Base-by-base conservation (phyloP, 176 grass and related monocot genomes). In the Eleusine indica region DNA sequence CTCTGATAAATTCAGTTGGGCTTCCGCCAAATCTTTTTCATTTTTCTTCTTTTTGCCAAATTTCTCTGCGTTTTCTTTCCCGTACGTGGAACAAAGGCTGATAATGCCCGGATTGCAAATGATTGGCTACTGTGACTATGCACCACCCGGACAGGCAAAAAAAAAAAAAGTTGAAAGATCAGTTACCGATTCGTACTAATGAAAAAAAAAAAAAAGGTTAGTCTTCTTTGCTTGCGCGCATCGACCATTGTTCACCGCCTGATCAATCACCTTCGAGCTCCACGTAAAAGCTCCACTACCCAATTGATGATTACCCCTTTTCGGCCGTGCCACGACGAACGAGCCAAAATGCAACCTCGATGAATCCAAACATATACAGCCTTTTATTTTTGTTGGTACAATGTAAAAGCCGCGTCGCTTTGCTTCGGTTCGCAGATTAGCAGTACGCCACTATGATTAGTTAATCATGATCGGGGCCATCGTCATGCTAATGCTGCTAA, bases 1-100 rank as follows among this genome's bases (percentile, higher is more conserved):
- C 88, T 97, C 88, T 91, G 92, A 91, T 93, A 94, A 2, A 13
- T 5, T 14, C 25, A 30, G 22, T 64, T 5, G 61, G 25, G 22
- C 25, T 64, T 64, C 61, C 25, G 61, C 21, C 58, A 0, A 1
- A 35, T 15, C 39, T 21, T 9, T 30, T n/a, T 40, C 4, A n/a
- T 0, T 0, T 7, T 7, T 43, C 7, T 3, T 43, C 41, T 43
- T 43, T 43, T 43, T 43, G 4, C 41, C 41, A 6, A 4, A 47
- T 11, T 10, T 47, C 1, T 46, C 0, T 47, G 9, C 44, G 44
- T 47, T 47, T 10, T 15, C 25, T 41, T 15, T 3, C 28, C 39
- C 4, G 2, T 6, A 15, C 30, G 1, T 35, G 3, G 0, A 18
- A 75, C 51, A 4, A 22, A 58, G 40, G 18, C 53, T 60, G 37